Base-by-base conservation (phyloP, 2,329 filamentous ascomycete genomes). In the Cadophora gregata region DNA sequence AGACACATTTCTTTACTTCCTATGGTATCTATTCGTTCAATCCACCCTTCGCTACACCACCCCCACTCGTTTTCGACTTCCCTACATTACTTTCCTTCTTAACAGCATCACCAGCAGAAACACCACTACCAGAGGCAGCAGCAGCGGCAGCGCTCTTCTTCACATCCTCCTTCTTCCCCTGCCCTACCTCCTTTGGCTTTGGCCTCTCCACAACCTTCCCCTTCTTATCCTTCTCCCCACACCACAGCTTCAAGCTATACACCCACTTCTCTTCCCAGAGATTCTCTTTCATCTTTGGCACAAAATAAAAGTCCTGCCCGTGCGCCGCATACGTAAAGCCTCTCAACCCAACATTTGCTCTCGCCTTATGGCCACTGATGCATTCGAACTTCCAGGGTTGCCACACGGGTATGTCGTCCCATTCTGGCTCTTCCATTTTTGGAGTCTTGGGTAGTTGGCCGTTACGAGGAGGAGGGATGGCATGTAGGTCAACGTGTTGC, bases 241-340 rank as follows among this genome's bases (percentile, higher is more conserved):
- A 70, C 67, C 67, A 70, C 61, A 70, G 29, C 48, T 53, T 62
- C 60, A 64, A 55, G 21, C 24, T 24, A 61, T 70, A 70, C 48
- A 67, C 48, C 66, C 66, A 71, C 48, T 38, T 55, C 48, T 70
- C 64, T 2, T 38, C 61, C 42, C 33, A 45, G 16, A 71, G 38
- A 70, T 71, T 65, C 65, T 71, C 70, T n/a, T 25, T 47, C 65
- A 58, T 48, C 38, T 65, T 53, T 0, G 67, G 64, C 16, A 60
- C 62, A 12, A 71, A 69, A 51, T 58, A 60, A 4, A 65, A 66
- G 9, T 64, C 62, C 56, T 69, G 63, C 19, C 69, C 67, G 38
- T 70, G 65, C 16, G 62, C 70, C 16, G 33, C 25, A 51, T 72
- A 72, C 4, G 42, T 61, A 9, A 71, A 60, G 7, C 47, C 65